Evolutionary conservation across 345 rosid species (phyloP).

Genomic region (Physaria fendleri): DNA sequence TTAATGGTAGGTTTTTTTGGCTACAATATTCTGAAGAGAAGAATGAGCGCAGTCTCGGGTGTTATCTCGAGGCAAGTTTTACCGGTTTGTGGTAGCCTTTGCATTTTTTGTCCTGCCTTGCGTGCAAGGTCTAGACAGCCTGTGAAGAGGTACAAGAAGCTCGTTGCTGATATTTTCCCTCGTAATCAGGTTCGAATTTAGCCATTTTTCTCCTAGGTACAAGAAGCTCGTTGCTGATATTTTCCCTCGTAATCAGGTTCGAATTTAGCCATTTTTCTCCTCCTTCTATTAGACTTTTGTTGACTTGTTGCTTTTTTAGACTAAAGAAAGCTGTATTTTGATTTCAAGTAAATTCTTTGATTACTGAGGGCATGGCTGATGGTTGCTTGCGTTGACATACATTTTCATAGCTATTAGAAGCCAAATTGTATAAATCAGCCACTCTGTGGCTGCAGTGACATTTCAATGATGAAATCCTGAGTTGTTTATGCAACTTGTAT

Average conservation of each 20-base stretch:
- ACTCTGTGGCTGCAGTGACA: neutral
- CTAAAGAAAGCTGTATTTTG: neutral
- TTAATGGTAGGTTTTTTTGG: neutral
- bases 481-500: neutral
- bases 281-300: neutral
- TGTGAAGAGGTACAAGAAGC: conserved; percentile 97
- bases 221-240: conserved; percentile 90
- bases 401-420: neutral
- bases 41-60: conserved; percentile 76
- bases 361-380: neutral
- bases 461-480: neutral
- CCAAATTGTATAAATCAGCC: neutral
- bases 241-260: conserved; percentile 82
- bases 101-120: conserved; percentile 78
- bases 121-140: conserved; percentile 97
- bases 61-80: conserved; percentile 80
- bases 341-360: neutral
- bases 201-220: conserved; percentile 53
- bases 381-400: neutral
- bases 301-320: neutral
- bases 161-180: conserved; percentile 82
- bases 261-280: neutral
- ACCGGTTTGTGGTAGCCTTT: conserved; percentile 90
- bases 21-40: conserved; percentile 9
- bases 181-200: conserved; percentile 54